Base-by-base conservation (phyloP, 2,329 filamentous ascomycete genomes). In the Drechmeria coniospora region DNA sequence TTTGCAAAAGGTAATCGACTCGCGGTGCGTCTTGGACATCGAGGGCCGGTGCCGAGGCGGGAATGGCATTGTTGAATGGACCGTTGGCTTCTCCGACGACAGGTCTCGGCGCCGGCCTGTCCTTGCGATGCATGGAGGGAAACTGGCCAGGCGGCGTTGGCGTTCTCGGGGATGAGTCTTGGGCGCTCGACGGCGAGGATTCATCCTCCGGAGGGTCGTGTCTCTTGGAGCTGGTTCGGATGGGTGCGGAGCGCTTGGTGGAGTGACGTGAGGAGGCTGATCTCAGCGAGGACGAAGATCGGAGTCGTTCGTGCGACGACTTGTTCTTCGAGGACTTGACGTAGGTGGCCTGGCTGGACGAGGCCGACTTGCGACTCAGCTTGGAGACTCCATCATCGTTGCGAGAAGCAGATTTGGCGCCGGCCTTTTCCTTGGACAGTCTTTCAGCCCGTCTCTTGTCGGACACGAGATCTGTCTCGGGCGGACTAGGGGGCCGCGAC, bases 1-100 rank as follows among this genome's bases (percentile, higher is more conserved):
- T 78, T 42, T 90, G 82, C 30, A 94, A 65, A 12, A 95, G 62
- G 47, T 95, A 95, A 48, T 95, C 87, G 12, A 95, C 84, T 34
- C 81, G 71, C 1, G 87, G 87, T 9, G 75, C 66, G 22, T 83
- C 74, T 23, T 76, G 63, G 28, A 74, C 58, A 39, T 74, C 68
- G 7, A 83, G 68, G 1, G 79, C 74, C 1, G 82, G 78, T 16
- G 51, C 32, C 17, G 48, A 47, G 8, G 50, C 44, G 23, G 53
- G 47, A 5, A 54, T 59, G 47, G 45, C 57, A 3, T 57, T 58
- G 29, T 53, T 54, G 12, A 49, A 53, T 23, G 42, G 43, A 13
- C 47, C 22, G 20, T 36, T 37, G 6, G 47, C 43, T 11, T 43
- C 43, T 8, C 20, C 50, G n/a, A 51, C 44, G 23, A 51, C 47